These are phyloP conservation scores for Cyanidium caldarium DNA, from an alignment of 23 red algal genomes.

Conservation along the genomic window DNA sequence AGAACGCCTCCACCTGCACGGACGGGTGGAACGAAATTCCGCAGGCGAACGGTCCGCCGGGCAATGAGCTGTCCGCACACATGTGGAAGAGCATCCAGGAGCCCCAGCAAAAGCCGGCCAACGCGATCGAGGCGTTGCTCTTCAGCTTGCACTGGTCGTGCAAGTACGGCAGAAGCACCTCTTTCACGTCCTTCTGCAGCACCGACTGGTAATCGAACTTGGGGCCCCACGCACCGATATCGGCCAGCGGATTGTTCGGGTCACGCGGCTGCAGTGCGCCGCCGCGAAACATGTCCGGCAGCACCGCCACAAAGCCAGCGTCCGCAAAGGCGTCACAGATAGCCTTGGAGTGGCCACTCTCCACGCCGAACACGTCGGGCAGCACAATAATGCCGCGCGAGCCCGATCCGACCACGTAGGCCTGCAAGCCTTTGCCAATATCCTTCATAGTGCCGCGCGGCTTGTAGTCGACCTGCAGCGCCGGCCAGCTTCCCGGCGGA, in stretches of 20 bases:
- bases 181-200: not conserved
- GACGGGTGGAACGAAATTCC: not conserved
- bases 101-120: not conserved
- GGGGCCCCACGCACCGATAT: not conserved
- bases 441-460: not conserved
- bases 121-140: not conserved
- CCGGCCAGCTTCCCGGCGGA: slow-evolving; percentile 1
- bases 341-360: slow-evolving; percentile 1
- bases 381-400: not conserved
- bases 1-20: not conserved
- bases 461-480: not conserved
- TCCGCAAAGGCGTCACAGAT: slow-evolving; percentile 4
- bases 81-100: not conserved
- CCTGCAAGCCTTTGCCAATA: slow-evolving; percentile 3
- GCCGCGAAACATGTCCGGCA: not conserved
- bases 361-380: not conserved
- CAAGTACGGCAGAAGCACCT: not conserved
- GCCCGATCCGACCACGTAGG: not conserved
- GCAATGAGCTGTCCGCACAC: not conserved
- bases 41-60: slow-evolving; percentile 3
- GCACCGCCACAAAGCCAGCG: not conserved
- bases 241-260: not conserved
- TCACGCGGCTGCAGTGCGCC: not conserved
- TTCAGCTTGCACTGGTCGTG: not conserved
- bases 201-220: not conserved